phyloP scores from a whole-genome alignment of 2,329 filamentous ascomycete genomes.

The Aurifilum marmelostoma region DNA sequence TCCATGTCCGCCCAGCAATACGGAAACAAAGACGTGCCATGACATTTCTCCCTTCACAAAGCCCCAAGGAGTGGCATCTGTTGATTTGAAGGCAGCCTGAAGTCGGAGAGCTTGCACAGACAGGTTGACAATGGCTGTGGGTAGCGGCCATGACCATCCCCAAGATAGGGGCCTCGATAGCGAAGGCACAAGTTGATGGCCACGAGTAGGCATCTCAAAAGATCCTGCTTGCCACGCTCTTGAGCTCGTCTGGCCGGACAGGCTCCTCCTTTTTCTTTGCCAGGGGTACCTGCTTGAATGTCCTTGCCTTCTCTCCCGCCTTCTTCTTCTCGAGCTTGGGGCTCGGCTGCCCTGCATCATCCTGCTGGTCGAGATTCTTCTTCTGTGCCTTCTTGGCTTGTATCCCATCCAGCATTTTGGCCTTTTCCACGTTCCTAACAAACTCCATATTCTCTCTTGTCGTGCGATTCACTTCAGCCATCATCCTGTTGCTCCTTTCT shows the following conservation, averaged over 20 bases:
- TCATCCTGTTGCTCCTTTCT: constrained; percentile 73
- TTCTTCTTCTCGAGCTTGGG: neutral
- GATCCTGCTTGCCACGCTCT: constrained; percentile 66
- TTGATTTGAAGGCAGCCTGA: neutral
- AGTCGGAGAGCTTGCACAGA: neutral
- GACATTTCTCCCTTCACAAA: constrained; percentile 4
- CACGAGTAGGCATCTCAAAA: constrained; percentile 47
- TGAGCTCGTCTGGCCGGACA: constrained; percentile 57
- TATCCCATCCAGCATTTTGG: constrained; percentile 79
- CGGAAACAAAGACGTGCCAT: neutral
- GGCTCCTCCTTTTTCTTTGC: constrained; percentile 53
- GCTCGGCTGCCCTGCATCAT: constrained; percentile 35
- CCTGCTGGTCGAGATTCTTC: constrained; percentile 42
- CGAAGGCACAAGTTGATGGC: neutral
- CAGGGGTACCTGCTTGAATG: constrained; percentile 70
- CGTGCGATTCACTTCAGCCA: constrained; percentile 76
- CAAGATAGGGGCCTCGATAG: neutral
- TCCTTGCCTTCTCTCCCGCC: constrained; percentile 45
- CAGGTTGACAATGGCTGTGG: neutral
- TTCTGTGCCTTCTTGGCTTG: constrained; percentile 60
- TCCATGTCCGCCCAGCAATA: neutral
- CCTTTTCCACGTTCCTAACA: constrained; percentile 75
- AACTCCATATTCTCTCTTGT: constrained; percentile 82
- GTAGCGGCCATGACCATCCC: constrained; percentile 2
- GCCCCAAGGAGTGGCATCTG: neutral